phyloP scores from a whole-genome alignment of 352 stramenopile genomes.

The Thraustochytrium sp. region DNA sequence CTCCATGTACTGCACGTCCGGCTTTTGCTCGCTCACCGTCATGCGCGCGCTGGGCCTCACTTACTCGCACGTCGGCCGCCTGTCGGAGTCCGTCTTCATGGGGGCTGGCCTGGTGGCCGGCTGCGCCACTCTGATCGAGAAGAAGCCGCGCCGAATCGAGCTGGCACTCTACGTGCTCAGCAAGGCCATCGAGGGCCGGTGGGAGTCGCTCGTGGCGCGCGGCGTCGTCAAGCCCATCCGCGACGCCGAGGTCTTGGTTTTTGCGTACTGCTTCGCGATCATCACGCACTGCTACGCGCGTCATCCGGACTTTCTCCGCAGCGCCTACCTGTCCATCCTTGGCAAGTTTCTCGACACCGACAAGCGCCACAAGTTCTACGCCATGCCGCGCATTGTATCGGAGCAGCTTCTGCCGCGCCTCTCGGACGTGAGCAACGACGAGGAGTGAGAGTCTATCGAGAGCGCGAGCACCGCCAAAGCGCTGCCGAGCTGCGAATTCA shows the following conservation, averaged over 20 bases:
- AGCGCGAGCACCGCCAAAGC: no score
- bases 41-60: slow-evolving; percentile 1
- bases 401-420: neutral
- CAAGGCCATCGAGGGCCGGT: slow-evolving; percentile 29
- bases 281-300: neutral
- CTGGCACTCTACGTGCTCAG: slow-evolving; percentile 31
- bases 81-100: neutral
- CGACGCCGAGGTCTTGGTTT: slow-evolving; percentile 24
- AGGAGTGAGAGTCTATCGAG: no score
- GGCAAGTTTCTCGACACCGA: slow-evolving; percentile 28
- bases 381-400: slow-evolving; percentile 13
- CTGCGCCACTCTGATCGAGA: neutral
- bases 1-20: neutral
- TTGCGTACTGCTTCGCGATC: neutral
- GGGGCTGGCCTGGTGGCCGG: neutral
- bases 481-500: no score
- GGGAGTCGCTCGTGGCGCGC: neutral
- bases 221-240: neutral
- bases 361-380: slow-evolving; percentile 35
- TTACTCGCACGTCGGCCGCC: neutral
- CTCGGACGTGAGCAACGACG: no score
- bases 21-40: neutral
- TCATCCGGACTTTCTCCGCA: neutral
- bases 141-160: slow-evolving; percentile 23
- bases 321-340: neutral